Conservation (phyloP, 2,329 filamentous ascomycete genomes). For the Fusarium sp. region DNA sequence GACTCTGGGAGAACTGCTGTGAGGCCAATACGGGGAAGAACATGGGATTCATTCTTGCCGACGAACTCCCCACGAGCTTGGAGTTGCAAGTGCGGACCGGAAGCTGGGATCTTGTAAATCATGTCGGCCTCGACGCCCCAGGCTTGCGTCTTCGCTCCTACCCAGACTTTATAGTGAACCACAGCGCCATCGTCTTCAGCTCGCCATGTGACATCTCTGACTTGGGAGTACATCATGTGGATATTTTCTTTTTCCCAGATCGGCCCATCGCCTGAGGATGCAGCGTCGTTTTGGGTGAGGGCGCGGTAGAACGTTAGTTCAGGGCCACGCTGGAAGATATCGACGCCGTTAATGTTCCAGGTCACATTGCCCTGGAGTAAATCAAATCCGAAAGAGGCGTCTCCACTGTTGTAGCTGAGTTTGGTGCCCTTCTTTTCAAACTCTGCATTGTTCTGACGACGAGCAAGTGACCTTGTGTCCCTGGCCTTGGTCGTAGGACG, state of each 20-base stretch:
- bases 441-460: not conserved
- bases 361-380: constrained; percentile 5
- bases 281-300: constrained; percentile 14
- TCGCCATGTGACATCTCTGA: constrained; percentile 5
- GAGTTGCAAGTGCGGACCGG: not conserved
- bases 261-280: constrained; percentile 3
- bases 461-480: fast-evolving
- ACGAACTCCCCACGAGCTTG: constrained; percentile 2
- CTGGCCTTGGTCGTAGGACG: fast-evolving
- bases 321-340: constrained; percentile 13
- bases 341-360: constrained; percentile 1
- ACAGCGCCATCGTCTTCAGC: fast-evolving
- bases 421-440: constrained; percentile 4
- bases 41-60: constrained; percentile 8
- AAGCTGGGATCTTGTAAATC: constrained; percentile 15
- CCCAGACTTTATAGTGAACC: constrained; percentile 26
- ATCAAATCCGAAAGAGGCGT: not conserved
- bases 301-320: constrained; percentile 26
- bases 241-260: constrained; percentile 18
- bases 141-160: constrained; percentile 10
- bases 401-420: not conserved
- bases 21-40: constrained; percentile 20
- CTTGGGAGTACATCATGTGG: constrained; percentile 12
- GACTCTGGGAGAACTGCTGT: constrained; percentile 5
- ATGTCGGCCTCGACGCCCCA: constrained; percentile 29